Conservation (phyloP, 2,329 filamentous ascomycete genomes). For the Trichoderma citrinoviride region DNA sequence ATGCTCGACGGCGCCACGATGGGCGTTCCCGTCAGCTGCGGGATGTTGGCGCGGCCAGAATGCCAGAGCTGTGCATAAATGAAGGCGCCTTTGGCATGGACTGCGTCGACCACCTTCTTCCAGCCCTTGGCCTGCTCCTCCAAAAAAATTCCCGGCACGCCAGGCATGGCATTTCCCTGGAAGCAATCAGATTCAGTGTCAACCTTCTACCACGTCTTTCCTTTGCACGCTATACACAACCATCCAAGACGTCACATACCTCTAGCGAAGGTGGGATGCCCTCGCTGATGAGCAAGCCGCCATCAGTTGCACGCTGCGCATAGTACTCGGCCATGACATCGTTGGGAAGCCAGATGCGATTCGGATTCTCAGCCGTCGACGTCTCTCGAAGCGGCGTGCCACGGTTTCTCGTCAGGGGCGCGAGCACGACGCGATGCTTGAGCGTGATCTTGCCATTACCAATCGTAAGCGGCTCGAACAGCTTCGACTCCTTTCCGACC, state of each 20-base stretch:
- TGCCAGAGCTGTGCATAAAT: constrained; percentile 62
- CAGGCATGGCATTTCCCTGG: constrained; percentile 37
- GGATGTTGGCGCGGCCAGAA: constrained; percentile 40
- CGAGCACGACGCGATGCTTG: constrained; percentile 50
- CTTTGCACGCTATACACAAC: neutral
- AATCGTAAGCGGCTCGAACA: constrained; percentile 37
- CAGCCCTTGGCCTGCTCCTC: constrained; percentile 55
- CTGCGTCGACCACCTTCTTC: constrained; percentile 57
- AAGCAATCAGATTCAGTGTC: neutral
- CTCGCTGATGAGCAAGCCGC: constrained; percentile 45
- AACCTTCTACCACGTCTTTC: neutral
- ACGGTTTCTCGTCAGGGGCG: constrained; percentile 54
- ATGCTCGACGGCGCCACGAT: constrained; percentile 42
- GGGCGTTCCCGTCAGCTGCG: constrained; percentile 37
- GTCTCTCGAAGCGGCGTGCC: constrained; percentile 43
- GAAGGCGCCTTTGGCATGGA: constrained; percentile 59
- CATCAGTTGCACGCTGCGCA: constrained; percentile 40
- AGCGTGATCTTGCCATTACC: constrained; percentile 46
- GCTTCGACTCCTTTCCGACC: constrained; percentile 24
- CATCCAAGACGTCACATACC: constrained; percentile 21
- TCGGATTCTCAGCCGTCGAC: constrained; percentile 46
- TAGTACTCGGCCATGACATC: constrained; percentile 44
- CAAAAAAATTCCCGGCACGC: constrained; percentile 58
- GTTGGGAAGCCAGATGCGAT: constrained; percentile 48
- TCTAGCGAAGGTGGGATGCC: constrained; percentile 48